Evolutionary conservation across 192 early-diverging fungal species (phyloP), one percentile per base, ranked within the genome.

Genomic region (Podila epicladia): DNA sequence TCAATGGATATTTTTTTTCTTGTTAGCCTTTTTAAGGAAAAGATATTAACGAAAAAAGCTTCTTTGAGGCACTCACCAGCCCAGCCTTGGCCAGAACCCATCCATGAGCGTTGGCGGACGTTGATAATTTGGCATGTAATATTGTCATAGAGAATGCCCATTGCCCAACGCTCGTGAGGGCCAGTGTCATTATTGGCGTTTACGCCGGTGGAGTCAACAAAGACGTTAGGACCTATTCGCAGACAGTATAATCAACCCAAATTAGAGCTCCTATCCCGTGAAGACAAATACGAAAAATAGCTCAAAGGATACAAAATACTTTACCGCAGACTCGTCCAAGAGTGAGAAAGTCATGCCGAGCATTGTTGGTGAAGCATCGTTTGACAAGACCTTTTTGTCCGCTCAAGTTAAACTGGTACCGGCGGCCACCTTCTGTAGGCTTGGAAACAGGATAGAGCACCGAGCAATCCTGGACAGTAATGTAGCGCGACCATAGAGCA

Each of bases 21-120:
- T n/a, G n/a, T 37, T 11, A 37, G 35, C 7, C 35, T 37, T 7
- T 9, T 5, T 51, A 20, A 8, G 19, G n/a, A 53, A 55, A 55
- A 55, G 24, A 55, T 24, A 55, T 2, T 26, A 22, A 35, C 20
- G 28, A 26, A 45, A 15, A 12, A 45, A 41, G 38, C 9, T 45
- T 15, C 41, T 17, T 8, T 45, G 12, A 12, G 5, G 5, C 0
- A 17, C 48, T 74, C 62, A 74, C 72, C 74, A 32, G 69, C 69
- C 75, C 75, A 78, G 2, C 75, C 75, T 72, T 78, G 75, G n/a
- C 75, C 75, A n/a, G 75, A 78, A 0, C 75, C 75, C 75, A 78
- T 78, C 75, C 75, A 78, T 37, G 61, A 31, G 6, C 75, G 69
- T 37, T 78, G 69, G 0, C 75, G 69, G 8, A 78, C 49, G 49